Evolutionary conservation across 2,329 filamentous ascomycete genomes (phyloP).

Genomic region (Trichoderma gracile): DNA sequence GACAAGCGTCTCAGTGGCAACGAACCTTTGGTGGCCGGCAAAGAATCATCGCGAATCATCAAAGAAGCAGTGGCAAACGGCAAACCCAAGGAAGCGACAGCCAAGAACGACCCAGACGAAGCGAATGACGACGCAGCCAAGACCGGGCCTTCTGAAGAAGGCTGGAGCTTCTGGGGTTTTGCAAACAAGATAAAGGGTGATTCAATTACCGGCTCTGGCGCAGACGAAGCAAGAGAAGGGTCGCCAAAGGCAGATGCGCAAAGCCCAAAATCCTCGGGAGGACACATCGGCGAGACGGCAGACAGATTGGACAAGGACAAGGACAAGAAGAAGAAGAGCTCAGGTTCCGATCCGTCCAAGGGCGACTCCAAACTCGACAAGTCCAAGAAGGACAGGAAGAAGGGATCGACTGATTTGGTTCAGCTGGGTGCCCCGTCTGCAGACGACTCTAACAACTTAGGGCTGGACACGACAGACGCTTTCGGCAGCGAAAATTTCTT

Average conservation of each 20-base stretch:
- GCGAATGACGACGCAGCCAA: constrained; percentile 21
- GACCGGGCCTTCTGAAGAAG: constrained; percentile 31
- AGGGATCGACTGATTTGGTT: constrained; percentile 41
- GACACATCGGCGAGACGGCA: neutral
- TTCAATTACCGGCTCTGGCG: constrained; percentile 5
- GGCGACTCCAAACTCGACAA: constrained; percentile 30
- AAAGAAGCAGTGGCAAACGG: neutral
- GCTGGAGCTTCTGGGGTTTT: constrained; percentile 36
- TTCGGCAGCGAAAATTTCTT: constrained; percentile 54
- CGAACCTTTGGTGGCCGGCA: constrained; percentile 27
- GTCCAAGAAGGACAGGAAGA: constrained; percentile 42
- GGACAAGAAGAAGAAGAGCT: constrained; percentile 32
- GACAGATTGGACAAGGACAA: constrained; percentile 12
- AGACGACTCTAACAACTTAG: constrained; percentile 34
- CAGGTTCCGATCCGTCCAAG: constrained; percentile 27
- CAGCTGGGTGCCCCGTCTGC: constrained; percentile 38
- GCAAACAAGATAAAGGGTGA: constrained; percentile 25
- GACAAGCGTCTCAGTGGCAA: constrained; percentile 25
- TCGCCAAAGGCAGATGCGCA: constrained; percentile 1
- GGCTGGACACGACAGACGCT: constrained; percentile 37
- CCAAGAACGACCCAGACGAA: neutral
- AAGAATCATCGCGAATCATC: too few relatives aligned
- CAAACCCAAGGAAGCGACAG: neutral
- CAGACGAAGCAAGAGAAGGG: constrained; percentile 9
- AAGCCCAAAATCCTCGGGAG: constrained; percentile 5